phyloP scores from a whole-genome alignment of 2,329 filamentous ascomycete genomes.

The Fusarium continuum region DNA sequence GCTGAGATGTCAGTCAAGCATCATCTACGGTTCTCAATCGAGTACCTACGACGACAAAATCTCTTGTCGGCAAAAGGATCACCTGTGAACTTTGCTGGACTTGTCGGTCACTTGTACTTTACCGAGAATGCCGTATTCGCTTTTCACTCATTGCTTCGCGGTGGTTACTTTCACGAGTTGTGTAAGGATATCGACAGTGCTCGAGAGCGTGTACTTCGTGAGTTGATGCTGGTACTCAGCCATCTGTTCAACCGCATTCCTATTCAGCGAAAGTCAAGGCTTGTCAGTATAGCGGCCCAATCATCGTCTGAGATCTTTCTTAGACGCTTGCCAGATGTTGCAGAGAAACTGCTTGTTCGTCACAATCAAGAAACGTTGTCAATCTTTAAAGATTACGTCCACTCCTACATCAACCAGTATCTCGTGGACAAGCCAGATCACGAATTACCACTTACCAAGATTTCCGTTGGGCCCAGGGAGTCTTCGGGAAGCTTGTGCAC shows the following conservation, averaged over 20 bases:
- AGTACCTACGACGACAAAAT: constrained; percentile 76
- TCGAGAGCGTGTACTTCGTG: constrained; percentile 60
- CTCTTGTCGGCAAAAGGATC: constrained; percentile 68
- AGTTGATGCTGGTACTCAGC: constrained; percentile 73
- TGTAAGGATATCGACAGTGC: constrained; percentile 65
- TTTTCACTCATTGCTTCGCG: constrained; percentile 77
- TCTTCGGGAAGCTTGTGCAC: not conserved
- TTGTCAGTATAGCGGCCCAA: constrained; percentile 59
- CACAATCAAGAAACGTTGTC: constrained; percentile 73
- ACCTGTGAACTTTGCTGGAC: constrained; percentile 77
- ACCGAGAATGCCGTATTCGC: constrained; percentile 80
- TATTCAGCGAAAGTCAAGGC: constrained; percentile 55
- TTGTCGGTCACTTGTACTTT: constrained; percentile 78
- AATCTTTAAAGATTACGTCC: constrained; percentile 74
- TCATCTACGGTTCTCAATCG: constrained; percentile 82
- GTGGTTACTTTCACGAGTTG: constrained; percentile 72
- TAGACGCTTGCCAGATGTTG: constrained; percentile 67
- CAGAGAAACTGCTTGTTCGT: constrained; percentile 62
- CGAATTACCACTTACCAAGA: constrained; percentile 65
- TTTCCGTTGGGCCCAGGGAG: constrained; percentile 52
- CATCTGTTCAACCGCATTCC: constrained; percentile 74
- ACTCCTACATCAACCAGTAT: constrained; percentile 74
- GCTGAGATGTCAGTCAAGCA: constrained; percentile 76
- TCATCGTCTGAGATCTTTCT: constrained; percentile 73
- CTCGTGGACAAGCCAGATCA: constrained; percentile 60